Evolutionary conservation across 169 alveolate species (phyloP).

Genomic region (Plasmodium billcollinsi): DNA sequence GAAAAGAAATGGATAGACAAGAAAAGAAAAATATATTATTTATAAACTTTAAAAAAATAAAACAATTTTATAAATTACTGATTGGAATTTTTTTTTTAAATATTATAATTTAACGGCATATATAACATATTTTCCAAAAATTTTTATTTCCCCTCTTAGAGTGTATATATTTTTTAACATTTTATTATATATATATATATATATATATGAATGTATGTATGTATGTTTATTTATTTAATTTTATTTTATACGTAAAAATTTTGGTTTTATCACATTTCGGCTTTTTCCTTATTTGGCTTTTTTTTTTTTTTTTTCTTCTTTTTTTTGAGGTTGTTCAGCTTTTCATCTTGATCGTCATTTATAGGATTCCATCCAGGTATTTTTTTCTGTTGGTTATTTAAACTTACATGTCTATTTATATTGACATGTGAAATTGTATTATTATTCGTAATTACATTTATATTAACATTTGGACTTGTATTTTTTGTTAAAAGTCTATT

Average conservation of each 20-base stretch:
- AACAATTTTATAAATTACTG: too few relatives aligned
- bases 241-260: background rate
- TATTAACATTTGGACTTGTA: background rate
- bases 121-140: too few relatives aligned
- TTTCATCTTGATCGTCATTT: conserved; percentile 22
- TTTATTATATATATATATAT: too few relatives aligned
- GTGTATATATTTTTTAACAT: too few relatives aligned
- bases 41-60: too few relatives aligned
- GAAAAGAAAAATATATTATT: too few relatives aligned
- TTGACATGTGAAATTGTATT: background rate
- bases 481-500: background rate
- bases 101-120: too few relatives aligned
- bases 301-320: conserved; percentile 55
- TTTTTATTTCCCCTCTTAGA: too few relatives aligned
- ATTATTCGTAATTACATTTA: conserved; percentile 5
- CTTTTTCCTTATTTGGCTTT: conserved; percentile 6
- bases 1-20: too few relatives aligned
- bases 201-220: background rate
- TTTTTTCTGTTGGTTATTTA: conserved; percentile 14
- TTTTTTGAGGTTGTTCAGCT: background rate
- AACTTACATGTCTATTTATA: background rate
- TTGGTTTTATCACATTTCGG: background rate
- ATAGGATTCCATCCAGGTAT: conserved; percentile 76
- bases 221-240: conserved; percentile 1
- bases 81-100: too few relatives aligned